These are phyloP conservation scores for Penicillium italicum DNA, from an alignment of 2,329 filamentous ascomycete genomes.

Conservation along the genomic window DNA sequence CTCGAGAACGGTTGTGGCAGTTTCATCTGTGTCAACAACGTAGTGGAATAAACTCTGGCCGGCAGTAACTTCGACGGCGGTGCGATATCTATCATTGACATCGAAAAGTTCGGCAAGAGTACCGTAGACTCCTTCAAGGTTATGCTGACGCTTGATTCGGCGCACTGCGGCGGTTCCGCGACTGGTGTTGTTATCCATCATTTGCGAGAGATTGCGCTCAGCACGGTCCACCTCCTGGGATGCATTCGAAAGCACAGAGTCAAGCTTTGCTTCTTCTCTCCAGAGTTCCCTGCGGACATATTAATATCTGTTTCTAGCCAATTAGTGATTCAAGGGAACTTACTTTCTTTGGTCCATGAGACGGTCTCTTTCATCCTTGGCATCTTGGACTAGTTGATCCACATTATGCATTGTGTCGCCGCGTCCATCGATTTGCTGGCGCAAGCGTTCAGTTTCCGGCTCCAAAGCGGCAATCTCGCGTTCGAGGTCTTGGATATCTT, in stretches of 20 bases:
- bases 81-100: conserved; percentile 77
- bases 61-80: conserved; percentile 88
- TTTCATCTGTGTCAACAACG: conserved; percentile 86
- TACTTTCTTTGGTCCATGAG: conserved; percentile 79
- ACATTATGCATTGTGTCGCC: conserved; percentile 69
- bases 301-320: conserved; percentile 2
- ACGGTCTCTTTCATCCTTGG: conserved; percentile 73
- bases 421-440: conserved; percentile 72
- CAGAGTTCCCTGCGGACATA: conserved; percentile 57
- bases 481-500: conserved; percentile 73
- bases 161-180: conserved; percentile 83
- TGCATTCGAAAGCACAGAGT: conserved; percentile 71
- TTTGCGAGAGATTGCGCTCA: conserved; percentile 71
- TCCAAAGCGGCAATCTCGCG: conserved; percentile 69
- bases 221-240: conserved; percentile 72
- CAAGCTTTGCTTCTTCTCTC: conserved; percentile 83
- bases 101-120: conserved; percentile 90
- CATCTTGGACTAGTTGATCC: conserved; percentile 68
- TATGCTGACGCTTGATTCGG: conserved; percentile 71
- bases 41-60: conserved; percentile 94
- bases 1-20: conserved; percentile 76
- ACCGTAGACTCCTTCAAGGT: conserved; percentile 84
- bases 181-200: conserved; percentile 86
- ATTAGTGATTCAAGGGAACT: conserved; percentile 11
- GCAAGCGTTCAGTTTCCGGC: conserved; percentile 65